phyloP scores from a whole-genome alignment of 2,329 filamentous ascomycete species.

The Domatiomyces catenatus region DNA sequence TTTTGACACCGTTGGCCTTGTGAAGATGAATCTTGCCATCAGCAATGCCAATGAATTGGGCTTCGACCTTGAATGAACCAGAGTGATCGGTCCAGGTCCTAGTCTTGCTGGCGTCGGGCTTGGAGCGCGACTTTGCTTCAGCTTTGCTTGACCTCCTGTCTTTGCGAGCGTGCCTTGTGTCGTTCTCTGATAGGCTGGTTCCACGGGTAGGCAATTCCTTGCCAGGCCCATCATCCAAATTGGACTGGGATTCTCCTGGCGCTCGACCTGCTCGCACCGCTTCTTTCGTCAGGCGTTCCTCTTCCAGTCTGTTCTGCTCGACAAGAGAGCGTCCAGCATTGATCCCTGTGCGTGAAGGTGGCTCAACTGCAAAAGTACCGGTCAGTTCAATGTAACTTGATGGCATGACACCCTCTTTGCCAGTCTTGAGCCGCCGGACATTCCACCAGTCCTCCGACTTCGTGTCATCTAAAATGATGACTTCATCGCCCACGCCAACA shows the following conservation, averaged over 20 bases:
- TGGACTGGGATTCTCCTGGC: slow-evolving; percentile 25
- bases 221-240: slow-evolving; percentile 57
- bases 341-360: slow-evolving; percentile 38
- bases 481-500: slow-evolving; percentile 77
- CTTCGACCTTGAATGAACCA: slow-evolving; percentile 92
- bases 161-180: slow-evolving; percentile 54
- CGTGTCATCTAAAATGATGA: slow-evolving; percentile 71
- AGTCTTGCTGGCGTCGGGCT: slow-evolving; percentile 68
- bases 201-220: slow-evolving; percentile 60
- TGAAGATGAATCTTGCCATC: slow-evolving; percentile 96
- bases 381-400: slow-evolving; percentile 90
- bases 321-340: slow-evolving; percentile 52
- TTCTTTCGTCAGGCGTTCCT: slow-evolving; percentile 69
- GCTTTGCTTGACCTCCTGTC: slow-evolving; percentile 38
- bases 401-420: slow-evolving; percentile 88
- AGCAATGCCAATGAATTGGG: slow-evolving; percentile 84
- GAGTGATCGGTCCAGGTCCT: slow-evolving; percentile 91
- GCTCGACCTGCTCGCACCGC: slow-evolving; percentile 46
- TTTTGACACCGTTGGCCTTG: slow-evolving; percentile 96
- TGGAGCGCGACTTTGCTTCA: slow-evolving; percentile 50
- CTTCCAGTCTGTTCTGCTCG: slow-evolving; percentile 63
- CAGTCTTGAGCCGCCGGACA: slow-evolving; percentile 75
- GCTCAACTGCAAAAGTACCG: slow-evolving; percentile 43
- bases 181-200: slow-evolving; percentile 58
- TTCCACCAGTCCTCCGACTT: slow-evolving; percentile 99